Conservation (phyloP, 192 early-diverging fungal genomes). For the Gryganskiella cystojenkinii region DNA sequence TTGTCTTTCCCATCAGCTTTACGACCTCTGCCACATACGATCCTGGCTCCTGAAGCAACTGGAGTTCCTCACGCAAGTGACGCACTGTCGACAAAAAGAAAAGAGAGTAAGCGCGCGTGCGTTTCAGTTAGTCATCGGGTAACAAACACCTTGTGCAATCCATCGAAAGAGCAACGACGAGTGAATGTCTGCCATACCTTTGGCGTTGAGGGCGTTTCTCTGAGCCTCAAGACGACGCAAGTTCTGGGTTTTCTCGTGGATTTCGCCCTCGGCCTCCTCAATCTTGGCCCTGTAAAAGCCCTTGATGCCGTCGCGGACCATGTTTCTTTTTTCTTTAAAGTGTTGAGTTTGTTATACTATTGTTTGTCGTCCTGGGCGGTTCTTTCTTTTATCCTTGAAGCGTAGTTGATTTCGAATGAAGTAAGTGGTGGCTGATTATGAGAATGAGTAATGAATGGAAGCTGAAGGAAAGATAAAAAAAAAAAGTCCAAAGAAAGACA, state of each 20-base stretch:
- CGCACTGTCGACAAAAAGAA: conserved; percentile 74
- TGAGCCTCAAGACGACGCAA: conserved; percentile 98
- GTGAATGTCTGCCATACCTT: conserved; percentile 64
- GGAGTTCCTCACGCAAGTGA: conserved; percentile 94
- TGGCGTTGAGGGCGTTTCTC: conserved; percentile 96
- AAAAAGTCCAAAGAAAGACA: too few relatives aligned
- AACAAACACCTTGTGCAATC: background rate
- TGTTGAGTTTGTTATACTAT: background rate
- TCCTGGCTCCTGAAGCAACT: conserved; percentile 96
- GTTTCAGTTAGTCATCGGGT: background rate
- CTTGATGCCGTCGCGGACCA: conserved; percentile 72
- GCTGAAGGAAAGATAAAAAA: too few relatives aligned
- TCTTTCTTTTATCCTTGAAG: too few relatives aligned
- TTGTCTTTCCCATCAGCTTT: conserved; percentile 99
- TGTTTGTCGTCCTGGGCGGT: too few relatives aligned
- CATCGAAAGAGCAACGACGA: background rate
- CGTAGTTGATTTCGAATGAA: too few relatives aligned
- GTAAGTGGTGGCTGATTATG: too few relatives aligned
- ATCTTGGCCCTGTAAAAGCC: conserved; percentile 82
- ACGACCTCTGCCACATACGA: conserved; percentile 97
- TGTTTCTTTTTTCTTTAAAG: conserved; percentile 1
- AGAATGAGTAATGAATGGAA: too few relatives aligned
- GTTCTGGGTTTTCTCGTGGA: conserved; percentile 93
- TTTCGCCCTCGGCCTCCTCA: conserved; percentile 89
- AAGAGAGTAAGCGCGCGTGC: background rate